A percentile compares a stretch with the other conserved stretches of the same genome.
These are phyloP conservation scores for Vigna radiata DNA, from an alignment of 306 rosid genomes.

Conservation along the genomic window DNA sequence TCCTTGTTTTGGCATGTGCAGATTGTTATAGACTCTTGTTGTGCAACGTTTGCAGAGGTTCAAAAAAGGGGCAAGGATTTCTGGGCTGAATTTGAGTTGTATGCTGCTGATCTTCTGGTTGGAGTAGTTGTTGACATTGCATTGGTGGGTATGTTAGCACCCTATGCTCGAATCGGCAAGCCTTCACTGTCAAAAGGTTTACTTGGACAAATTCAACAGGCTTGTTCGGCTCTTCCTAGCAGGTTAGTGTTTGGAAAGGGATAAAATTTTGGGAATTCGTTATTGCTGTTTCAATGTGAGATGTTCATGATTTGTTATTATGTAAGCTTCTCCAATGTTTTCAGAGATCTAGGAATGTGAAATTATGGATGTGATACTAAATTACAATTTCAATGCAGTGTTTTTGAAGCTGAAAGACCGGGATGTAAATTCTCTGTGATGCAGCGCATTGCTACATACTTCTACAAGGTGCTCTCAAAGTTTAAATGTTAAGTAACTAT, in stretches of 20 bases:
- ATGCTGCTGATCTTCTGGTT: slow-evolving; percentile 90
- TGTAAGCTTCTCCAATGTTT: slow-evolving; percentile 25
- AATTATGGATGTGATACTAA: slow-evolving; percentile 37
- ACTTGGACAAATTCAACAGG: slow-evolving; percentile 77
- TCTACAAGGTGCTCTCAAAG: slow-evolving; percentile 69
- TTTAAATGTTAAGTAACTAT: slow-evolving; percentile 19
- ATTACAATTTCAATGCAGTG: slow-evolving; percentile 64
- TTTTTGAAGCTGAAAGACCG: slow-evolving; percentile 92
- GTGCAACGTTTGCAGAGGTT: slow-evolving; percentile 95
- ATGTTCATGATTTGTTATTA: neutral
- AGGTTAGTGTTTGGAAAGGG: slow-evolving; percentile 56
- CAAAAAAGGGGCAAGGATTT: slow-evolving; percentile 92
- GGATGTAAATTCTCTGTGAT: slow-evolving; percentile 74
- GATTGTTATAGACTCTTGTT: slow-evolving; percentile 91
- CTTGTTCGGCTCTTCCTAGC: slow-evolving; percentile 88
- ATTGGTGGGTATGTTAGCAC: slow-evolving; percentile 88
- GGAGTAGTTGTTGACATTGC: slow-evolving; percentile 91
- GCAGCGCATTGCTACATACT: slow-evolving; percentile 83
- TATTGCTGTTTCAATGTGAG: neutral
- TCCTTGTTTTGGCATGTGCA: slow-evolving; percentile 51
- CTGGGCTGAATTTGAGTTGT: slow-evolving; percentile 93
- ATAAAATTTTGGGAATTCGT: slow-evolving; percentile 12
- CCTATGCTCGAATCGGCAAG: slow-evolving; percentile 85
- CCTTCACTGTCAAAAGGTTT: slow-evolving; percentile 73
- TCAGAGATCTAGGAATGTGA: slow-evolving; percentile 34